Conservation (phyloP, 805 yeast genomes). For the Candida ipomoeae region DNA sequence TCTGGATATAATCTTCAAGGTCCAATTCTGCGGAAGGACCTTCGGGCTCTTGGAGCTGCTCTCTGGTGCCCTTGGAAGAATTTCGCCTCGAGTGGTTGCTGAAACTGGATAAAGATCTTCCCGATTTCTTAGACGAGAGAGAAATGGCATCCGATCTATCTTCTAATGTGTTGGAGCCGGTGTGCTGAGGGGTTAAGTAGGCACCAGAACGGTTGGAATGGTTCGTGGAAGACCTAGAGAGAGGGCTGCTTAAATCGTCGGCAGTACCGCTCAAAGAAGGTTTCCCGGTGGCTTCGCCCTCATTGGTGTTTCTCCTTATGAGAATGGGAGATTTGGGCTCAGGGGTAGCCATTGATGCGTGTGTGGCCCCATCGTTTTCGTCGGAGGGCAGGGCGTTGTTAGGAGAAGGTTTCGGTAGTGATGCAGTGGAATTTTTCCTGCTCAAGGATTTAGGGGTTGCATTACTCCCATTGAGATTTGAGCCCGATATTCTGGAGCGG, state of each 20-base stretch:
- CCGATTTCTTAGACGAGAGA: slow-evolving; percentile 14
- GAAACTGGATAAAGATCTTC: slow-evolving; percentile 16
- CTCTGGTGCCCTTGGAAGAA: slow-evolving; percentile 10
- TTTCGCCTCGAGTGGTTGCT: slow-evolving; percentile 15
- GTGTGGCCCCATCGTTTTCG: slow-evolving; percentile 1
- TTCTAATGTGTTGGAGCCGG: slow-evolving; percentile 15
- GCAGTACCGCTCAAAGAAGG: slow-evolving; percentile 8
- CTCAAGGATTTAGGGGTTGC: slow-evolving; percentile 29
- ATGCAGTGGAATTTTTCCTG: slow-evolving; percentile 27
- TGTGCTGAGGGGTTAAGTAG: slow-evolving; percentile 15
- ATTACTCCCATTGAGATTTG: slow-evolving; percentile 18
- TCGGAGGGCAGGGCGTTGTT: slow-evolving; percentile 20
- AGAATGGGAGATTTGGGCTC: slow-evolving; percentile 75
- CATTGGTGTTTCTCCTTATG: slow-evolving; percentile 48
- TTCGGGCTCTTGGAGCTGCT: slow-evolving; percentile 4
- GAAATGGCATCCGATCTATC: slow-evolving; percentile 18
- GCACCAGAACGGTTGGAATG: slow-evolving; percentile 15
- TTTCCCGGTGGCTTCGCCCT: slow-evolving; percentile 17
- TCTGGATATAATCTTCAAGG: slow-evolving; percentile 85
- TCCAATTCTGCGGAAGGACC: slow-evolving; percentile 29
- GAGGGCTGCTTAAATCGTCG: slow-evolving; percentile 19
- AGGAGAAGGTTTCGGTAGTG: slow-evolving; percentile 15
- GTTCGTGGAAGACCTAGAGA: slow-evolving; percentile 19
- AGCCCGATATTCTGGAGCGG: slow-evolving; percentile 32
- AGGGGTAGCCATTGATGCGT: slow-evolving; percentile 49